phyloP scores from a whole-genome alignment of 306 rosid genomes.

The Cicer bijugum region DNA sequence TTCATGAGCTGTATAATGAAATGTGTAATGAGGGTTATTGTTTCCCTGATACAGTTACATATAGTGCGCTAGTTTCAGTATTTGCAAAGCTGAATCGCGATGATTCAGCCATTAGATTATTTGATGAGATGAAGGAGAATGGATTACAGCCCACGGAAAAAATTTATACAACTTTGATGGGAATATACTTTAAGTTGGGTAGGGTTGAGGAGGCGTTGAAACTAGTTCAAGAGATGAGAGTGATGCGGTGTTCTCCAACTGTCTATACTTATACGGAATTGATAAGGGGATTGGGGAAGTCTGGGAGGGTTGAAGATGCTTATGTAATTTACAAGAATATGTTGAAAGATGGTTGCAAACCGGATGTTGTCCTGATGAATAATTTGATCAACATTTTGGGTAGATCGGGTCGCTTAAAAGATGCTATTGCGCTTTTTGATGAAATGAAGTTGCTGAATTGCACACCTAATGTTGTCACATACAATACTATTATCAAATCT shows the following conservation, averaged over 20 bases:
- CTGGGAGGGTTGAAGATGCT: conserved; percentile 82
- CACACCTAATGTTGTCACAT: conserved; percentile 80
- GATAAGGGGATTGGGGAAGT: conserved; percentile 87
- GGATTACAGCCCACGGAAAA: conserved; percentile 77
- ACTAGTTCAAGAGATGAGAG: conserved; percentile 74
- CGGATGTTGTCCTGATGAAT: conserved; percentile 83
- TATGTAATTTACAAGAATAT: conserved; percentile 57
- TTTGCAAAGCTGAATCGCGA: conserved; percentile 73
- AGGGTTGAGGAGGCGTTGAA: conserved; percentile 69
- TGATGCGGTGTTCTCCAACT: conserved; percentile 65
- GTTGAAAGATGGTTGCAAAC: conserved; percentile 73
- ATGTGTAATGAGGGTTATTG: conserved; percentile 77
- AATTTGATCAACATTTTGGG: conserved; percentile 81
- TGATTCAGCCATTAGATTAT: conserved; percentile 73
- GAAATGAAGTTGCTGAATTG: conserved; percentile 69
- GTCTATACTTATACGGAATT: conserved; percentile 84
- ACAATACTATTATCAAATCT: conserved; percentile 74
- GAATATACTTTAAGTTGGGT: conserved; percentile 69
- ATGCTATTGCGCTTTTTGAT: conserved; percentile 62
- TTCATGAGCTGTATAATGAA: conserved; percentile 88
- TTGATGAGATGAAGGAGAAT: conserved; percentile 89
- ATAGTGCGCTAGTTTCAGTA: conserved; percentile 72
- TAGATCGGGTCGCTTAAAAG: conserved; percentile 68
- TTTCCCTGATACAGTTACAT: conserved; percentile 81
- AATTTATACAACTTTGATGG: conserved; percentile 77